Evolutionary conservation across 805 yeast species (phyloP), one percentile per base, ranked within the genome.

Genomic region (Millerozyma acaciae): DNA sequence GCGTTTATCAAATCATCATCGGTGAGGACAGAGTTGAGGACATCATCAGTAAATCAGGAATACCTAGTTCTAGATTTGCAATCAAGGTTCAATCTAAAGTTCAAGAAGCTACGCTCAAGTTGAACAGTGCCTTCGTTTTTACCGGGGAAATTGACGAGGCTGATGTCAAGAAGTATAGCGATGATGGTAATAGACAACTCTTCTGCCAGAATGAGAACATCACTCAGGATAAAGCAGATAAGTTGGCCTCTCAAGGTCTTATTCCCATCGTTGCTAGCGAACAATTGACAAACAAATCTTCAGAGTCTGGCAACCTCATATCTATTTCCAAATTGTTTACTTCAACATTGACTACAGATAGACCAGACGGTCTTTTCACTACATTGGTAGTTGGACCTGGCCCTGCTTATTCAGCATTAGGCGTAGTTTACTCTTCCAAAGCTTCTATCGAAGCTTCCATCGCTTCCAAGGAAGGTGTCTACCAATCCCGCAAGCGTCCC

Each of bases 371-470:
- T 0, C 70, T 90, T 26, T 89, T 62, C 62, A 75, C 97, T 8
- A 86, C 98, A 1, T 65, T 93, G 34, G 95, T 93, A 26, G 66
- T 78, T 35, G 79, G 84, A 38, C 80, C 80, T 37, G 78, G 89
- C 1, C 70, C 70, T 6, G 37, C 62, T n/a, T 48, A 52, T 34
- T 51, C 68, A 17, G 70, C 73, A 2, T 68, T 93, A 33, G 98
- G 98, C 4, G 70, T 90, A 18, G 97, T 90, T 7, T 93, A 88
- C 63, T 90, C 97, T 0, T 86, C 96, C 0, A 61, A 61, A 26
- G 88, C 83, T 47, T 85, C 96, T 21, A 78, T 93, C 49, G 62
- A 73, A 27, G 89, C 84, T 48, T 93, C 97, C 8, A 75, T 93
- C 45, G 76, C 76, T 39, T 81, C 85, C 15, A 73, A 76, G 31